Percentiles rank a stretch among this genome's conserved stretches.
Conservation (phyloP, 2,329 filamentous ascomycete genomes). For the Penicillium sp. region DNA sequence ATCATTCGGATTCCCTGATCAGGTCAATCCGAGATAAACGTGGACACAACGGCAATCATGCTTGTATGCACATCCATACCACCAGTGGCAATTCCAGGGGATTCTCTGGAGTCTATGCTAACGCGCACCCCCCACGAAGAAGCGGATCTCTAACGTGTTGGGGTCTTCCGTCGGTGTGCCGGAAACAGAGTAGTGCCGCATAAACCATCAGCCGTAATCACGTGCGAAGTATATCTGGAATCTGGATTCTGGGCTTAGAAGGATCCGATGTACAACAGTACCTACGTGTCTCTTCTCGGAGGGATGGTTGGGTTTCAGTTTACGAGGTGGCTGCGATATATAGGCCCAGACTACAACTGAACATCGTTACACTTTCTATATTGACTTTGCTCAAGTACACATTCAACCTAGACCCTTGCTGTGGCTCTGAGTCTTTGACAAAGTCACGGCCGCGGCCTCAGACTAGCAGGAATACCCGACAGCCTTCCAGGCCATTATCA, state of each 20-base stretch:
- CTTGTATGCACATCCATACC: not conserved
- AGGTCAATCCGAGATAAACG: constrained; percentile 1
- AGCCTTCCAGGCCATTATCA: not conserved
- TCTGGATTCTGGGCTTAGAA: not conserved
- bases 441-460: not conserved
- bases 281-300: not conserved
- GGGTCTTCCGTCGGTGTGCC: constrained; percentile 12
- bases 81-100: not conserved
- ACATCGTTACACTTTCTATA: not conserved
- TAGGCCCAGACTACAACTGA: too few relatives aligned
- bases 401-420: not conserved
- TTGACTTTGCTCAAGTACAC: not conserved
- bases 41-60: not conserved
- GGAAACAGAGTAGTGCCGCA: constrained; percentile 11
- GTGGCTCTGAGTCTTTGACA: not conserved
- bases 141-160: constrained; percentile 4
- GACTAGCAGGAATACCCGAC: not conserved
- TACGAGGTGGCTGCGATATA: not conserved
- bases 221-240: constrained; percentile 1
- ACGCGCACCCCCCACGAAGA: not conserved
- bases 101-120: not conserved
- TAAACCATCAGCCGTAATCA: constrained; percentile 3
- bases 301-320: not conserved
- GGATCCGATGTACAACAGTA: not conserved
- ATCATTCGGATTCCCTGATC: constrained; percentile 1